Conservation (phyloP, 345 rosid species). For the Acer yangbiense region DNA sequence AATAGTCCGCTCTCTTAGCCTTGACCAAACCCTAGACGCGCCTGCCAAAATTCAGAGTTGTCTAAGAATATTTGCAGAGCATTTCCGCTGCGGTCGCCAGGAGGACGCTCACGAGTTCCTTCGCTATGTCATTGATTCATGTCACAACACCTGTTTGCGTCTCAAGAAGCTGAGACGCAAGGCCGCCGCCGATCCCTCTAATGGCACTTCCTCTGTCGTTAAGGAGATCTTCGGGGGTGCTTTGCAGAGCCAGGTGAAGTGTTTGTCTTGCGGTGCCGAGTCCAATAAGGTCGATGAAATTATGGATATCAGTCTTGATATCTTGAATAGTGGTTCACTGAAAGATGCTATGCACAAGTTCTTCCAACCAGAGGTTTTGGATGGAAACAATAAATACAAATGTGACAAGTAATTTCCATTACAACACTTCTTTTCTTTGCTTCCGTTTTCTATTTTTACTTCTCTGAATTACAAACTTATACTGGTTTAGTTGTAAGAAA, state of each 20-base stretch:
- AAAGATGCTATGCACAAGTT: constrained; percentile 86
- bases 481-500: constrained; percentile 83
- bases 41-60: constrained; percentile 72
- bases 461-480: constrained; percentile 26
- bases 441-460: neutral
- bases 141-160: constrained; percentile 87
- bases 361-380: constrained; percentile 88
- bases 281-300: constrained; percentile 95
- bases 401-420: constrained; percentile 63
- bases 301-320: constrained; percentile 95
- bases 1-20: constrained; percentile 73
- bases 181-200: constrained; percentile 33
- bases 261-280: constrained; percentile 80
- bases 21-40: constrained; percentile 57
- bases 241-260: constrained; percentile 95
- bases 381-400: constrained; percentile 89
- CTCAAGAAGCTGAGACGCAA: constrained; percentile 73
- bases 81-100: constrained; percentile 77
- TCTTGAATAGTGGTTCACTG: constrained; percentile 65
- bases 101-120: constrained; percentile 98
- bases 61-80: constrained; percentile 69
- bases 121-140: constrained; percentile 89
- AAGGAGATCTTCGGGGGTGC: constrained; percentile 96
- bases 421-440: neutral
- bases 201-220: constrained; percentile 50